Evolutionary conservation across 495 filamentous ascomycete genomes (phyloP), one percentile per base, ranked within the genome.

Genomic region (Penicillium simplicissimum): DNA sequence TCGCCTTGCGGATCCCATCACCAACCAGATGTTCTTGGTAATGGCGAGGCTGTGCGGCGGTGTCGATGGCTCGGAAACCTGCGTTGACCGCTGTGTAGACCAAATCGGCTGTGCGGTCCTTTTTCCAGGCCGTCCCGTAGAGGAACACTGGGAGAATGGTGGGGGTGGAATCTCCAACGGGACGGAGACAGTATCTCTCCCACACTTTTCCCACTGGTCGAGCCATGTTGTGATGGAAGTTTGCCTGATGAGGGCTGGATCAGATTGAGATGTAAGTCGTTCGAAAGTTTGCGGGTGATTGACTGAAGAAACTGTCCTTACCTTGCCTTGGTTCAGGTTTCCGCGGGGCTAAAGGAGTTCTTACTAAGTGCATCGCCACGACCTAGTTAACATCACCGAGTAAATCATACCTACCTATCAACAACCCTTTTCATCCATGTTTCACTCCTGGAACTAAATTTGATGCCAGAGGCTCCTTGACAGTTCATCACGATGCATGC

Each of bases 81-180:
- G 85, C 74, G 55, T 81, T 78, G 62, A 96, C 67, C 25, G 91
- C 91, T 64, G 82, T 75, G 66, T 87, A 81, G 28, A 93, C 90
- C 1, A 92, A 80, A 37, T 85, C 80, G 19, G 83, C 79, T 1
- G 88, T 92, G 31, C 73, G 74, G 3, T 87, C 86, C 70, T 91
- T 90, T 75, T 94, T 93, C 91, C 91, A 94, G n/a, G 91, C 91
- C 8, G 90, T 93, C 45, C 91, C 91, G 67, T 96, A 96, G 58
- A 95, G 72, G 61, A 92, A 80, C 58, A 79, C 75, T 8, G 88
- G 88, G 35, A 81, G 60, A 17, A 67, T 55, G 8, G 70, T 62
- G 25, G 74, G 61, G 11, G 65, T 60, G 8, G 67, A 68, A 31
- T 68, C 60, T 37, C 65, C 72, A 31, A 62, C 64, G n/a, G 72